phyloP scores from a whole-genome alignment of 345 rosid species.

The Eucalyptus caleyi region DNA sequence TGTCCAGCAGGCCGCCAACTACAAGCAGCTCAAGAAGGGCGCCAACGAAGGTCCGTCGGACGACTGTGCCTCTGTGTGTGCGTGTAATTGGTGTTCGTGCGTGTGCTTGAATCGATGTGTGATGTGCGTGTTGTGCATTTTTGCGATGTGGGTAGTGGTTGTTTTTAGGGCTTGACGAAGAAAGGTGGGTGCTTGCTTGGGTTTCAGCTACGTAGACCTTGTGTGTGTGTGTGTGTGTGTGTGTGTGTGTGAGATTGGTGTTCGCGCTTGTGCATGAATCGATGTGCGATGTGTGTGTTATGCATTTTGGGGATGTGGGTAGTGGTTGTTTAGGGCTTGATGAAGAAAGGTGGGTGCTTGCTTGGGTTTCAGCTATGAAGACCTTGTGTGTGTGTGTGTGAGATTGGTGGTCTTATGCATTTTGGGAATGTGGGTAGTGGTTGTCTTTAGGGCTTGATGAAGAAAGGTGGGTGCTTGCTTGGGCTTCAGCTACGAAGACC shows the following conservation, averaged over 20 bases:
- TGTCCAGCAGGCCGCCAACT: conserved; percentile 88
- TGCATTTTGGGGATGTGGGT: not conserved
- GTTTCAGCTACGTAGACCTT: conserved; percentile 81
- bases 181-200: not conserved
- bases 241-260: not conserved
- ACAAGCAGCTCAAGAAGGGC: conserved; percentile 98
- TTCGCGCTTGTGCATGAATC: not conserved
- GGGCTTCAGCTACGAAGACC: conserved; percentile 67
- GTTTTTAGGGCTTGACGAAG: not conserved
- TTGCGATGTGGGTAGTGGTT: not conserved
- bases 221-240: not conserved
- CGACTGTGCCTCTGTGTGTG: not conserved
- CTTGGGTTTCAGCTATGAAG: conserved; percentile 60
- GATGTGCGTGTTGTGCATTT: not conserved
- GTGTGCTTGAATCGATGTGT: not conserved
- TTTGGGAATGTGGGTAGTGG: not conserved
- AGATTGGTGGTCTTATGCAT: not conserved
- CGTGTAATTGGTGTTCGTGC: not conserved
- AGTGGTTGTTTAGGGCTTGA: not conserved
- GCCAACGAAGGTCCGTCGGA: conserved; percentile 69
- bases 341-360: not conserved
- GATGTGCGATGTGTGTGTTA: not conserved
- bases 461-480: not conserved
- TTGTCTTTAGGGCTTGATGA: not conserved
- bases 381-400: conserved; percentile 3